Evolutionary conservation across 495 filamentous ascomycete species (phyloP), one percentile per base, ranked within the genome.

Genomic region (Penicillium parvum): DNA sequence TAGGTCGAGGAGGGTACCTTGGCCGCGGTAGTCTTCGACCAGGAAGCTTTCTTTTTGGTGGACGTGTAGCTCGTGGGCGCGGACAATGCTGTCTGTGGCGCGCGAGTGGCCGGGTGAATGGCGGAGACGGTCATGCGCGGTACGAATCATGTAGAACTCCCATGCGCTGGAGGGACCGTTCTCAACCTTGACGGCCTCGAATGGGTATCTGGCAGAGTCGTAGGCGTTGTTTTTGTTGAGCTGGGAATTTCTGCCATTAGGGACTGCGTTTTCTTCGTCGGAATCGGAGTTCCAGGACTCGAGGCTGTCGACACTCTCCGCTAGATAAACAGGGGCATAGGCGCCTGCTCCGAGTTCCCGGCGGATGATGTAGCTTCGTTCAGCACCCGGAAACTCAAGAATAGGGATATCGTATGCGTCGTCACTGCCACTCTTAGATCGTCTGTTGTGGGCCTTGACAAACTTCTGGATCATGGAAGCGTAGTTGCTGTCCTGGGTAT

Each of bases 141-240:
- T 78, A 1, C 85, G 83, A 69, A 96, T 91, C 65, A 98, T 94
- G 63, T 96, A 86, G 61, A 96, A 98, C 57, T 98, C 92, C 92
- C 94, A 98, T 1, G 86, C 68, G 10, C 79, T 83, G 0, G 90
- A 88, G 3, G 90, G 89, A 35, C 84, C 79, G 18, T 65, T 62
- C 61, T 98, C 92, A 76, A 95, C 85, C 63, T 98, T 98, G 48
- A 98, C 70, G 1, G 92, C 92, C 62, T 96, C 88, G 14, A 90
- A 76, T 6, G 62, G 46, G 37, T 73, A 65, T 9, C 84, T 77
- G 19, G 66, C 34, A 9, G 43, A 45, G 10, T 53, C 55, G 32
- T 49, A 56, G 10, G 46, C 55, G 10, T 46, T 53, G 12, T 25
- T 10, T 9, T 50, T 64, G 16, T 28, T 51, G 1, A 32, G 25